Conservation (phyloP, 2,329 filamentous ascomycete species). For the Cercospora beticola region DNA sequence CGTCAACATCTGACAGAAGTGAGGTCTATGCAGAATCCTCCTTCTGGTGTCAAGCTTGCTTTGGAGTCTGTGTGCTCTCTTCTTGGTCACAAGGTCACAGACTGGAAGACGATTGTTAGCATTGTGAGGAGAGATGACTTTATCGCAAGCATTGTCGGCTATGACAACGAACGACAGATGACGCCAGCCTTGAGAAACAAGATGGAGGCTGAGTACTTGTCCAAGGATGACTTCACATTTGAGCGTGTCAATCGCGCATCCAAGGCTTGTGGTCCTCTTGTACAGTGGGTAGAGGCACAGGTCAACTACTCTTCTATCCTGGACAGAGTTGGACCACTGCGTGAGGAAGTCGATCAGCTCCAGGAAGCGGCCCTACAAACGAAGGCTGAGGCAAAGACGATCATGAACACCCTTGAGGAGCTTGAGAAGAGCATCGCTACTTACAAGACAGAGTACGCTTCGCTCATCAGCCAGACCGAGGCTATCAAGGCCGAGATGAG, state of each 20-base stretch:
- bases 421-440: slow-evolving; percentile 88
- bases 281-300: slow-evolving; percentile 95
- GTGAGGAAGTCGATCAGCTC: slow-evolving; percentile 82
- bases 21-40: slow-evolving; percentile 91
- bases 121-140: slow-evolving; percentile 93
- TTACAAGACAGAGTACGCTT: slow-evolving; percentile 95
- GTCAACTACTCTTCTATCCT: slow-evolving; percentile 98
- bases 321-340: slow-evolving; percentile 86
- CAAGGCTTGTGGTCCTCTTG: slow-evolving; percentile 93
- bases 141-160: slow-evolving; percentile 95
- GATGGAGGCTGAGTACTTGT: slow-evolving; percentile 91
- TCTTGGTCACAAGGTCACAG: slow-evolving; percentile 82
- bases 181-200: slow-evolving; percentile 75
- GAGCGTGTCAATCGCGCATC: slow-evolving; percentile 94
- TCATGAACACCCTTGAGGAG: slow-evolving; percentile 79
- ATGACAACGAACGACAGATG: slow-evolving; percentile 95
- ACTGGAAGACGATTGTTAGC: slow-evolving; percentile 87
- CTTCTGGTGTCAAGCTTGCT: slow-evolving; percentile 83
- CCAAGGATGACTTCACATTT: slow-evolving; percentile 92
- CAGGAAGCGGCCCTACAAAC: slow-evolving; percentile 89
- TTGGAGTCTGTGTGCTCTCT: slow-evolving; percentile 96
- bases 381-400: slow-evolving; percentile 87
- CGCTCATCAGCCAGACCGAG: slow-evolving; percentile 93
- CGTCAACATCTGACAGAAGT: slow-evolving; percentile 96
- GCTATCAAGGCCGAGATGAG: slow-evolving; percentile 97